These are phyloP conservation scores for Coemansia umbellata DNA, from an alignment of 192 early-diverging fungal species.

Conservation along the genomic window DNA sequence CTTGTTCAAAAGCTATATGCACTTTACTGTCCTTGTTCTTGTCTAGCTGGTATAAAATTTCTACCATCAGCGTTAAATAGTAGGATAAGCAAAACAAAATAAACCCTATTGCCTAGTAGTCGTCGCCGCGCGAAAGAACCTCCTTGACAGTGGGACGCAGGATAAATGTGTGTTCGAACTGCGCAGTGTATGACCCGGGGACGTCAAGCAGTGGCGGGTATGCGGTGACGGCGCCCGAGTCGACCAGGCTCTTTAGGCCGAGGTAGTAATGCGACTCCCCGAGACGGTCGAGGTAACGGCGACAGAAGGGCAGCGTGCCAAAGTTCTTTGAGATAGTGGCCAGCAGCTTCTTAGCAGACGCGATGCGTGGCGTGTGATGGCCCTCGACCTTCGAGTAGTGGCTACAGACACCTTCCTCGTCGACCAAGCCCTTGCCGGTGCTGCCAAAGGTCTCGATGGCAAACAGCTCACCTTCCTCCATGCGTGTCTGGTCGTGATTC, in stretches of 20 bases:
- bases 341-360: conserved; percentile 44
- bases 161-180: conserved; percentile 94
- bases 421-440: conserved; percentile 87
- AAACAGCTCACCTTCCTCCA: conserved; percentile 94
- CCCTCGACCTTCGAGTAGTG: conserved; percentile 79
- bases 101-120: conserved; percentile 51
- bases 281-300: conserved; percentile 89
- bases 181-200: conserved; percentile 88
- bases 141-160: conserved; percentile 88
- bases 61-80: too few species aligned
- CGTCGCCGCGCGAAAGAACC: conserved; percentile 69
- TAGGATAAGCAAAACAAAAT: not conserved
- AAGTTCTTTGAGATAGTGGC: conserved; percentile 73
- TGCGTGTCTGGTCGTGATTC: conserved; percentile 81
- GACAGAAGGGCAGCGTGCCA: conserved; percentile 93
- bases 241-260: conserved; percentile 81
- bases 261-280: conserved; percentile 88
- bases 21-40: too few species aligned
- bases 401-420: conserved; percentile 85
- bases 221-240: conserved; percentile 72
- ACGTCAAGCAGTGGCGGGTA: conserved; percentile 89
- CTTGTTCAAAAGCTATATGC: too few species aligned
- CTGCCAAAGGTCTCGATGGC: conserved; percentile 98
- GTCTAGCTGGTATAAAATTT: too few species aligned
- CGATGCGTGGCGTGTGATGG: conserved; percentile 6